Conservation (phyloP, 305 asterid species). For the Plantago coronopus region DNA sequence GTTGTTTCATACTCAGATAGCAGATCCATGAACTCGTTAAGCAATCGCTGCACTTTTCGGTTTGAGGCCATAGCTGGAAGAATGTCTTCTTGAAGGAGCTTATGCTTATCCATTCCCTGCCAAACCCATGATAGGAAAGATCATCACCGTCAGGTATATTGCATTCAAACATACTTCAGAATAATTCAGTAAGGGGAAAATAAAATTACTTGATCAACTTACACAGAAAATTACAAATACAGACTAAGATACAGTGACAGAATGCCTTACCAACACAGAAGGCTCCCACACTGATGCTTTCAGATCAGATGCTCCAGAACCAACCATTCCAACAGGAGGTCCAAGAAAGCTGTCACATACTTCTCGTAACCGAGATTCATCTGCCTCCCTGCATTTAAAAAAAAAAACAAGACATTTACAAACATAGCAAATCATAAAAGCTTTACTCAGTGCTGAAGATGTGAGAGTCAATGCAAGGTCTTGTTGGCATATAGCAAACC, state of each 20-base stretch:
- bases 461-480: background rate
- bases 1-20: conserved; percentile 54
- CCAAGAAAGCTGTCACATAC: conserved; percentile 97
- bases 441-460: background rate
- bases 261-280: conserved; percentile 59
- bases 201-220: too few species aligned
- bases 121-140: background rate
- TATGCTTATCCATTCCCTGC: conserved; percentile 91
- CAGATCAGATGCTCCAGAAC: conserved; percentile 33
- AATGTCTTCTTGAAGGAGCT: conserved; percentile 86
- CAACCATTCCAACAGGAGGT: conserved; percentile 87
- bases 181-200: background rate
- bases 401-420: background rate
- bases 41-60: conserved; percentile 84
- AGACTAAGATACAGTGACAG: conserved; percentile 16
- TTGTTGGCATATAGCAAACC: conserved; percentile 45
- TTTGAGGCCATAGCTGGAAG: conserved; percentile 98
- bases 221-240: too few species aligned
- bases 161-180: background rate
- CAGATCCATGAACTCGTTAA: conserved; percentile 81
- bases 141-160: background rate
- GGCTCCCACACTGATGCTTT: conserved; percentile 72
- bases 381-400: conserved; percentile 70
- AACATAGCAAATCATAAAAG: background rate
- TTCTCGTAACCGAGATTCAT: conserved; percentile 85